These are phyloP conservation scores for Verticillium klebahnii DNA, from an alignment of 2,329 filamentous ascomycete genomes.

Conservation along the genomic window DNA sequence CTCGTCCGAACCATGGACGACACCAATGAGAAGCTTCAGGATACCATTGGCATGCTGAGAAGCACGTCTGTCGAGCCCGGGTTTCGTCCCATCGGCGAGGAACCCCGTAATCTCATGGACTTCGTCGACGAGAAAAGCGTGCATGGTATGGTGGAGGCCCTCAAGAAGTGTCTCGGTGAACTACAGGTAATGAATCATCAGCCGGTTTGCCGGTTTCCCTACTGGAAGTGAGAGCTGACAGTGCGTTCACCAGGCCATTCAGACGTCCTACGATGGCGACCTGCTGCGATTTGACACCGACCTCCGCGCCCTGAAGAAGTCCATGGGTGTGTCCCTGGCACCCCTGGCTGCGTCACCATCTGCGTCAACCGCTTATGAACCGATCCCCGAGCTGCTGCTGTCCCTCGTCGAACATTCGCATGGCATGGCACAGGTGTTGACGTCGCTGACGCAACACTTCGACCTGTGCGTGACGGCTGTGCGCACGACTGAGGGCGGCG, in stretches of 20 bases:
- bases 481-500: slow-evolving; percentile 80
- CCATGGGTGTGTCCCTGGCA: slow-evolving; percentile 39
- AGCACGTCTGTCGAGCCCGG: slow-evolving; percentile 59
- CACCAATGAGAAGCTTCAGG: slow-evolving; percentile 59
- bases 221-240: slow-evolving; percentile 12
- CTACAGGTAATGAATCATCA: slow-evolving; percentile 48
- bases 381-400: slow-evolving; percentile 51
- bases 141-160: slow-evolving; percentile 56
- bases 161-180: slow-evolving; percentile 68
- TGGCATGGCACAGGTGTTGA: slow-evolving; percentile 75
- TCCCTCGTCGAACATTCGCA: slow-evolving; percentile 70
- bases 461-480: slow-evolving; percentile 90
- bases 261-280: slow-evolving; percentile 72
- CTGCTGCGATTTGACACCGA: slow-evolving; percentile 72
- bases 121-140: slow-evolving; percentile 73
- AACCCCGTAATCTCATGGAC: slow-evolving; percentile 62
- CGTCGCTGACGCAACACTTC: slow-evolving; percentile 81
- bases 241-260: slow-evolving; percentile 43
- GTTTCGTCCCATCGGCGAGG: slow-evolving; percentile 55
- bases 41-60: slow-evolving; percentile 61
- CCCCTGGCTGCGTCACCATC: slow-evolving; percentile 25
- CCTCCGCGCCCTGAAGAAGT: slow-evolving; percentile 59
- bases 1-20: slow-evolving; percentile 62
- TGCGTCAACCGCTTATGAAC: slow-evolving; percentile 29
- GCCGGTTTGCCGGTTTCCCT: neutral